Evolutionary conservation across 2,329 filamentous ascomycete species (phyloP).

Genomic region (Chaetomiaceae sp.): DNA sequence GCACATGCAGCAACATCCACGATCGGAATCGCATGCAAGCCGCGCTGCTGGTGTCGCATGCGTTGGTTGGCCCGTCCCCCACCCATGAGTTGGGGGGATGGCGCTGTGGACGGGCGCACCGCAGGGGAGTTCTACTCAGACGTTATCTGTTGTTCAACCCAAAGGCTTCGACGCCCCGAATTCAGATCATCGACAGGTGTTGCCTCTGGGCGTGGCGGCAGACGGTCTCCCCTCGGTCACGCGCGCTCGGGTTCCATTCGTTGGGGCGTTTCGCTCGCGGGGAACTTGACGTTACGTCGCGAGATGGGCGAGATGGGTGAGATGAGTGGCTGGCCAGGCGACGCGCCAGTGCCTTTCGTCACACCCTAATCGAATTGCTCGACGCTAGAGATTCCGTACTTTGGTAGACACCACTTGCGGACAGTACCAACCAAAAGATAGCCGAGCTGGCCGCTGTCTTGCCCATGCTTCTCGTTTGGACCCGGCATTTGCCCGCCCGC

Average conservation of each 20-base stretch:
- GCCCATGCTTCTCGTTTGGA: conserved; percentile 5
- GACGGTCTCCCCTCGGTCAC: conserved; percentile 1
- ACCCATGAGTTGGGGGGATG: not conserved
- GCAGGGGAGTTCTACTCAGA: not conserved
- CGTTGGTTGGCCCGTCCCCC: no score
- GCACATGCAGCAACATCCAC: not conserved
- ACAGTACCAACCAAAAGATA: no score
- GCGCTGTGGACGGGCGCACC: not conserved
- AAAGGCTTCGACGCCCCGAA: not conserved
- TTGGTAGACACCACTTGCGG: no score
- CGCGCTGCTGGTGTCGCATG: not conserved
- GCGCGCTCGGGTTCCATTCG: not conserved
- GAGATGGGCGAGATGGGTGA: no score
- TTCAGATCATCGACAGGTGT: not conserved
- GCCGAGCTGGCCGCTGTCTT: no score
- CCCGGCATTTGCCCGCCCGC: conserved; percentile 21
- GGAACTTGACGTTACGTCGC: no score
- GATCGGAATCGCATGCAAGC: not conserved
- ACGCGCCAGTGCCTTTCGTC: not conserved
- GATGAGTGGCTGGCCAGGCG: conserved; percentile 1
- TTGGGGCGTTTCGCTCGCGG: not conserved
- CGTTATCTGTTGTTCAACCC: conserved; percentile 1
- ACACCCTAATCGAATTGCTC: no score
- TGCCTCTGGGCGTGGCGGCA: conserved; percentile 3
- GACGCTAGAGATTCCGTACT: no score